Evolutionary conservation across 306 rosid genomes (phyloP).

Genomic region (Adenanthera pavonina): DNA sequence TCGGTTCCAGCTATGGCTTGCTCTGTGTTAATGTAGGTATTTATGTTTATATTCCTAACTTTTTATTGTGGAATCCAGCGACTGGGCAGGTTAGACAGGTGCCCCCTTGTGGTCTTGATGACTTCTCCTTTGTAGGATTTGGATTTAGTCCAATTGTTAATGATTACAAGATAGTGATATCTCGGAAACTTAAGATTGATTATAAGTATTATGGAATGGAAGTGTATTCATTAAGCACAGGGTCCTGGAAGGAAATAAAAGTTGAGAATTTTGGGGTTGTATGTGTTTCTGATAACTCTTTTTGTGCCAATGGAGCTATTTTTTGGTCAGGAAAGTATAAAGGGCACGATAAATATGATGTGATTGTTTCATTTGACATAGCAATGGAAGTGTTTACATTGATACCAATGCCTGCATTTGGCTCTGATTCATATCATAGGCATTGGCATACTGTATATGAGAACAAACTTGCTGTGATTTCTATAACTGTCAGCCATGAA

Average conservation of each 20-base stretch:
- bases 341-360: too few species aligned
- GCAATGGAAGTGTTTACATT: neutral
- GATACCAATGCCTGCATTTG: neutral
- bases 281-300: accelerated
- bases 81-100: neutral
- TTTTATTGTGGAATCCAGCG: neutral
- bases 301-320: neutral
- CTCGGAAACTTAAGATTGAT: neutral
- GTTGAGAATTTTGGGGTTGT: neutral
- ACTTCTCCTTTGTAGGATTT: neutral
- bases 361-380: neutral
- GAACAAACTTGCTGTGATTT: neutral
- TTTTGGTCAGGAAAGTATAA: neutral
- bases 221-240: neutral
- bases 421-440: neutral
- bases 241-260: neutral
- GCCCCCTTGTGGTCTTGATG: neutral
- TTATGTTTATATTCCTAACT: too few species aligned
- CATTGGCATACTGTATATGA: neutral
- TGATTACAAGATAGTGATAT: neutral
- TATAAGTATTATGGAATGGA: neutral
- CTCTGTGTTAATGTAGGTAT: neutral
- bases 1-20: neutral
- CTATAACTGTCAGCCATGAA: neutral
- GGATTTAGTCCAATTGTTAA: neutral